Base-by-base conservation (phyloP, 2,329 filamentous ascomycete genomes). In the Talaromyces albobiverticillius region DNA sequence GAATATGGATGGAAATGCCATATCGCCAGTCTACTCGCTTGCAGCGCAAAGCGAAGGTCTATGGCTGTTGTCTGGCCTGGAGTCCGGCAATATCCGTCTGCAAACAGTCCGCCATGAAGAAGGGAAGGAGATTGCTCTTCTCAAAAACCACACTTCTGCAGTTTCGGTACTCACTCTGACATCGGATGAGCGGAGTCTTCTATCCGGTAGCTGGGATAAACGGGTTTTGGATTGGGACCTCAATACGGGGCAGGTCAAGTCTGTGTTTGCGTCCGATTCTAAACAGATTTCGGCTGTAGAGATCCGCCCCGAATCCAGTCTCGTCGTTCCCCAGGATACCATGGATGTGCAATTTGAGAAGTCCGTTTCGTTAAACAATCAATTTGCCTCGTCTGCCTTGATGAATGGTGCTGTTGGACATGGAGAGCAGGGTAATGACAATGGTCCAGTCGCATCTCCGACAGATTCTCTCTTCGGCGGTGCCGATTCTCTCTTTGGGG, bases 181-280 rank as follows among this genome's bases (percentile, higher is more conserved):
- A 0, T 84, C 88, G 4, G 92, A 97, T 61, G 94, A 99, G 74
- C 86, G 82, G 64, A 92, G 87, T 36, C 83, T 97, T 3, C 72
- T 99, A 8, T 96, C 91, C 31, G 94, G 94, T 3, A 93, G 91
- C 68, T 99, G 94, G 94, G 94, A 99, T 71, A 97, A 96, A 74
- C 88, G 83, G 16, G 86, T 97, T 1, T 82, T 91, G 51, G 92
- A 97, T 67, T 99, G 94, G 94, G 94, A 97, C 69, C 72, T 99
- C 23, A 90, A 97, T 64, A 94, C 84, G 1, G 94, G 94, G 0
- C 80, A 88, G 62, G 79, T 88, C 6, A 86, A 85, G 60, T 83
- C 92, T 10, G 81, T 82, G 4, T 99, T 94, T 64, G 85, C 87
- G 45, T 87, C 88, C 2, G 89, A 81, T 51, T 89, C 86, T 13